A percentile compares a stretch with the other conserved stretches of the same genome.
These are phyloP conservation scores for Cylindrotheca fusiformis DNA, from an alignment of 108 stramenopile genomes.

Conservation along the genomic window DNA sequence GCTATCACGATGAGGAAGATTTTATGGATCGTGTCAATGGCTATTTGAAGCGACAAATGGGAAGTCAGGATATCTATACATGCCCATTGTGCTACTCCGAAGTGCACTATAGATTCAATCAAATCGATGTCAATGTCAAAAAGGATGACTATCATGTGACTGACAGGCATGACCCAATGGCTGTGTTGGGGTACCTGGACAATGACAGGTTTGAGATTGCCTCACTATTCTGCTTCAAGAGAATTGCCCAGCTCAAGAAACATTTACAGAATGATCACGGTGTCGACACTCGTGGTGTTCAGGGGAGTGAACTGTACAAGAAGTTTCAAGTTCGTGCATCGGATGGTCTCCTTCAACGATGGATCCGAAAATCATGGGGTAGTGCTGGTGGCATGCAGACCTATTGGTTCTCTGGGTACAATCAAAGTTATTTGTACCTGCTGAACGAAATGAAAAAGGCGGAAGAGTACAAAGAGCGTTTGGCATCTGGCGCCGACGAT, in stretches of 20 bases:
- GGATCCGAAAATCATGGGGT: constrained; percentile 33
- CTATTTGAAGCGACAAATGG: constrained; percentile 62
- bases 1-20: constrained; percentile 12
- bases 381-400: constrained; percentile 53
- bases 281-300: constrained; percentile 45
- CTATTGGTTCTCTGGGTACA: constrained; percentile 72
- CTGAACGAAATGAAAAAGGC: constrained; percentile 37
- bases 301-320: constrained; percentile 74
- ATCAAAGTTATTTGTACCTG: constrained; percentile 60
- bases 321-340: constrained; percentile 45
- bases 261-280: constrained; percentile 63
- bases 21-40: constrained; percentile 51
- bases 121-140: constrained; percentile 17
- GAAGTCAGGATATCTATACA: constrained; percentile 63
- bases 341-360: constrained; percentile 75
- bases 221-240: constrained; percentile 60
- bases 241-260: constrained; percentile 52
- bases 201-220: constrained; percentile 56
- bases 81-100: constrained; percentile 79
- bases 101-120: constrained; percentile 33
- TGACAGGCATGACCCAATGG: constrained; percentile 66
- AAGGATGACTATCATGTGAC: constrained; percentile 18
- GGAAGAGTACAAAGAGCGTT: constrained; percentile 5
- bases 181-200: constrained; percentile 60
- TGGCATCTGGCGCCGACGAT: constrained; percentile 6